Base-by-base conservation (phyloP, 2,329 filamentous ascomycete genomes). In the Neonectria magnoliae region DNA sequence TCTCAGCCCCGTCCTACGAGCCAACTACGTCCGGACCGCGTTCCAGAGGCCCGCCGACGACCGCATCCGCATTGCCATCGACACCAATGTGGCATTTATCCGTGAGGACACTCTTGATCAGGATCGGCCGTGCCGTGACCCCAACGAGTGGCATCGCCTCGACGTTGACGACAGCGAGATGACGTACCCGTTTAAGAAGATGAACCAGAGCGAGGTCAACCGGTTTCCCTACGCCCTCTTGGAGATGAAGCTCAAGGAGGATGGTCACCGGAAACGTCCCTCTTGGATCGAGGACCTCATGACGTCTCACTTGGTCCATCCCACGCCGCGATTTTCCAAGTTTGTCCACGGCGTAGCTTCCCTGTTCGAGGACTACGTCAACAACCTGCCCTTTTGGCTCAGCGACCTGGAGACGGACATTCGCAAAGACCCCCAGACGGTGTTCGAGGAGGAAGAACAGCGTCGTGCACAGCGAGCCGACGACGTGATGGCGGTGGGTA, bases 41-140 rank as follows among this genome's bases (percentile, higher is more conserved):
- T 99, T 98, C 83, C 96, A 99, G 80, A 97, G 97, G 70, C 96
- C 96, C 6, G 89, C 93, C 14, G 94, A 99, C 76, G 90, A 97
- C 78, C 91, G 93, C 20, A 90, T 99, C 51, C 90, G 96, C 59
- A 93, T 99, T 72, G 94, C 94, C 6, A 92, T 99, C 64, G 96
- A 99, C 77, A 98, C 94, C 0, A 90, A 97, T 71, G 85, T 99
- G 33, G 94, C 93, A 25, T 91, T 98, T 72, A 97, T 99, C 74
- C 86, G 89, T 54, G 89, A 91, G 75, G 89, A 91, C 73, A 87
- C 91, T 2, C 84, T 99, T 54, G 95, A 98, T 76, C 77, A 82
- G 31, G 90, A 93, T 68, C 87, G 94, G n/a, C 94, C 95, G 0
- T 98, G 94, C 80, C 91, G 96, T 68, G 91, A 97, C 69, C 92